Conservation (phyloP, 2,329 filamentous ascomycete genomes). For the Hymenoscyphus fructigenus region DNA sequence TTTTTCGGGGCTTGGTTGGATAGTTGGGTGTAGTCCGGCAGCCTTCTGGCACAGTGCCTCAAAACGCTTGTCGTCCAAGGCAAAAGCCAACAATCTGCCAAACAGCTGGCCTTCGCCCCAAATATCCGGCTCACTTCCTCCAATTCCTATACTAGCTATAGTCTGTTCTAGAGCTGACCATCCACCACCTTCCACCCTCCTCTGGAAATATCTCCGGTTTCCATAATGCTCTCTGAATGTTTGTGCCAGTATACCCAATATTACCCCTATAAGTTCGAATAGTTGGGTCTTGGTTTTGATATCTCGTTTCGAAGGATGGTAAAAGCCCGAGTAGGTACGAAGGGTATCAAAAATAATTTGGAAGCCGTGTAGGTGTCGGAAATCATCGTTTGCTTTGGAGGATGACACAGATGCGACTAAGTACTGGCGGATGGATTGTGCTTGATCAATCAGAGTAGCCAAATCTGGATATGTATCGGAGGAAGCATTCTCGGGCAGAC, state of each 20-base stretch:
- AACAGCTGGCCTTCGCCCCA: constrained; percentile 74
- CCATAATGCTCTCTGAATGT: constrained; percentile 73
- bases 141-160: constrained; percentile 65
- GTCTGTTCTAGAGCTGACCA: constrained; percentile 75
- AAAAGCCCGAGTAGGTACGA: constrained; percentile 71
- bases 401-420: constrained; percentile 44
- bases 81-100: constrained; percentile 78
- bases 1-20: constrained; percentile 30
- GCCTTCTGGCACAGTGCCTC: constrained; percentile 63
- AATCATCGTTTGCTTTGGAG: constrained; percentile 69
- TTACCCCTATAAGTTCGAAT: constrained; percentile 67
- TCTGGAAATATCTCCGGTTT: constrained; percentile 84
- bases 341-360: constrained; percentile 69
- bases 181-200: constrained; percentile 71
- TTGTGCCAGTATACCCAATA: constrained; percentile 68
- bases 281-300: constrained; percentile 62
- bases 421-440: constrained; percentile 34
- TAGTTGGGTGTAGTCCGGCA: constrained; percentile 36
- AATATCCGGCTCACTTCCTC: constrained; percentile 64
- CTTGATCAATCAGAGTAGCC: constrained; percentile 33
- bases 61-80: constrained; percentile 73
- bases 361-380: constrained; percentile 79
- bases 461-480: constrained; percentile 36
- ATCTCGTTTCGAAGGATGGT: constrained; percentile 63
- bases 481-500: constrained; percentile 12